Conservation (phyloP, 1,139 yeast species). For the Wickerhamomyces sp. region DNA sequence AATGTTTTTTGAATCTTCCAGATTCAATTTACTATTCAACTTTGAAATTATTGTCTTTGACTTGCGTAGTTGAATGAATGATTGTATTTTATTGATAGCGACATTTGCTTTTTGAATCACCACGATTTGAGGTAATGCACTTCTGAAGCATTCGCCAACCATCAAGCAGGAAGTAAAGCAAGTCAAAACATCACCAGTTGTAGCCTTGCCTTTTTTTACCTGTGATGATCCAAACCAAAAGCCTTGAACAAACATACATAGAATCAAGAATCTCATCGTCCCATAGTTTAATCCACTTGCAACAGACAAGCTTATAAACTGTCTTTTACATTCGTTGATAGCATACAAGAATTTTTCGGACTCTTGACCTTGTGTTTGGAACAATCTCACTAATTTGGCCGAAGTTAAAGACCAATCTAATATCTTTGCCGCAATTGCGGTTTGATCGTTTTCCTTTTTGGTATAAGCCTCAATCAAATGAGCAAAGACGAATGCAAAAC, state of each 20-base stretch:
- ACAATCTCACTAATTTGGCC: slow-evolving; percentile 55
- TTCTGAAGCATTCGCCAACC: slow-evolving; percentile 56
- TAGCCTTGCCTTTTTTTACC: slow-evolving; percentile 45
- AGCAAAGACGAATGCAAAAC: slow-evolving; percentile 49
- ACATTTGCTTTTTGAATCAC: slow-evolving; percentile 60
- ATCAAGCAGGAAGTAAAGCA: slow-evolving; percentile 79
- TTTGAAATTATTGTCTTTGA: slow-evolving; percentile 13
- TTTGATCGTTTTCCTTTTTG: slow-evolving; percentile 49
- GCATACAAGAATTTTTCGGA: slow-evolving; percentile 36
- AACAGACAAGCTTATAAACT: slow-evolving; percentile 44
- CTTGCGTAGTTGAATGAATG: slow-evolving; percentile 15
- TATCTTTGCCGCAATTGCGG: slow-evolving; percentile 54
- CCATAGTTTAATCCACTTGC: slow-evolving; percentile 57
- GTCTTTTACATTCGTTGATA: slow-evolving; percentile 41
- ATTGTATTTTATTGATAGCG: slow-evolving; percentile 41
- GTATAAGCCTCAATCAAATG: slow-evolving; percentile 46
- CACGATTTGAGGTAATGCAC: slow-evolving; percentile 49
- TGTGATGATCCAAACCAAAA: slow-evolving; percentile 83
- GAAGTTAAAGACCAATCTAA: slow-evolving; percentile 69
- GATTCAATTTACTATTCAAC: slow-evolving; percentile 8
- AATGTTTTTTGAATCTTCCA: slow-evolving; percentile 15
- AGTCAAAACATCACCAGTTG: slow-evolving; percentile 66
- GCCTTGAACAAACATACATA: slow-evolving; percentile 83
- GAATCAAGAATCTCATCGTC: slow-evolving; percentile 48
- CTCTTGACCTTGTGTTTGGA: slow-evolving; percentile 56